Conservation (phyloP, 352 stramenopile species). For the Phytophthora pluvialis region DNA sequence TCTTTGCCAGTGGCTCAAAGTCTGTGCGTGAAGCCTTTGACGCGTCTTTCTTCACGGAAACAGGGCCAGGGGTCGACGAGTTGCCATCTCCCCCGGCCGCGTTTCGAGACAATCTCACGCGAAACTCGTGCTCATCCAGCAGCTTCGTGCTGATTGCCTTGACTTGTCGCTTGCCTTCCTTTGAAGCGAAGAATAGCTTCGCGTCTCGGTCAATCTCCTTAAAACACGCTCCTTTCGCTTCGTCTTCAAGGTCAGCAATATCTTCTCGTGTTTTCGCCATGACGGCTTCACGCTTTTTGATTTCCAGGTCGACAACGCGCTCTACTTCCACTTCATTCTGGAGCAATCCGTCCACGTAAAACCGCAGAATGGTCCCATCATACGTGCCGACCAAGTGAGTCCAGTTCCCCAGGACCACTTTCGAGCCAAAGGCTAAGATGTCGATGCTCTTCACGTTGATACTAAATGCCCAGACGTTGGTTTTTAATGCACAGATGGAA, state of each 20-base stretch:
- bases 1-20: slow-evolving; percentile 85
- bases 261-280: slow-evolving; percentile 79
- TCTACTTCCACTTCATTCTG: slow-evolving; percentile 79
- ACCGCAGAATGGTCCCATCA: slow-evolving; percentile 83
- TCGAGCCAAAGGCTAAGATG: slow-evolving; percentile 59
- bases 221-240: slow-evolving; percentile 73
- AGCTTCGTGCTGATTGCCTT: slow-evolving; percentile 71
- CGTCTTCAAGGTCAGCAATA: slow-evolving; percentile 78
- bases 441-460: slow-evolving; percentile 85
- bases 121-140: slow-evolving; percentile 87
- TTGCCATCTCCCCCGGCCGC: background rate
- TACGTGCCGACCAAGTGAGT: slow-evolving; percentile 89
- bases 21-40: slow-evolving; percentile 70
- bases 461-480: slow-evolving; percentile 82
- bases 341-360: slow-evolving; percentile 84
- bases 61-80: background rate
- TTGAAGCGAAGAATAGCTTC: slow-evolving; percentile 67
- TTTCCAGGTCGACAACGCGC: slow-evolving; percentile 69
- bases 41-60: slow-evolving; percentile 55
- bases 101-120: slow-evolving; percentile 65
- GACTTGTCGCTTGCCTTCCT: slow-evolving; percentile 76
- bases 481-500: slow-evolving; percentile 68
- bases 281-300: slow-evolving; percentile 65
- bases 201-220: slow-evolving; percentile 77
- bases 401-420: slow-evolving; percentile 77